phyloP scores from a whole-genome alignment of 129 eudicot species.

The Logfia minima region DNA sequence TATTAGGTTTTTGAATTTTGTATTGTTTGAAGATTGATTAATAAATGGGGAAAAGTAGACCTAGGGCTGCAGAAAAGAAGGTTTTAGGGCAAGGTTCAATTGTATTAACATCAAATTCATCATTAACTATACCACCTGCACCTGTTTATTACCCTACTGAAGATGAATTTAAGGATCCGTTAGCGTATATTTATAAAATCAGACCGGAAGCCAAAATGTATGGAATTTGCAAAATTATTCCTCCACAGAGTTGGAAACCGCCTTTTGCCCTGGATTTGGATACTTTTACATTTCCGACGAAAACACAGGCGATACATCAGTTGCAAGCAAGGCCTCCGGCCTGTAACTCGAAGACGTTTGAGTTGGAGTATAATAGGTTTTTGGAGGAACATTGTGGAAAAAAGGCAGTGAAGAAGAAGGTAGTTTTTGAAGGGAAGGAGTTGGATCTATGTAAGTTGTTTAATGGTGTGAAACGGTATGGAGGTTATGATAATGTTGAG shows the following conservation, averaged over 20 bases:
- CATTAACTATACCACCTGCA: conserved; percentile 60
- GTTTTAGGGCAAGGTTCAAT: conserved; percentile 63
- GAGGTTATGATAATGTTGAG: conserved; percentile 87
- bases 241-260: conserved; percentile 89
- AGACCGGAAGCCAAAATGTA: conserved; percentile 82
- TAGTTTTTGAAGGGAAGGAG: conserved; percentile 88
- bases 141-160: conserved; percentile 87
- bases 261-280: conserved; percentile 84
- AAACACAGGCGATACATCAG: conserved; percentile 90
- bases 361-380: conserved; percentile 80
- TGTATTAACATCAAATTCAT: conserved; percentile 37
- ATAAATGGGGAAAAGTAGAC: conserved; percentile 86
- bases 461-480: conserved; percentile 84
- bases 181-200: conserved; percentile 74
- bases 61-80: conserved; percentile 87
- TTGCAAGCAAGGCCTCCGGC: conserved; percentile 79
- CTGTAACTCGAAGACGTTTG: conserved; percentile 83
- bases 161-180: conserved; percentile 91
- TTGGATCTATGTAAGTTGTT: conserved; percentile 86
- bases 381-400: conserved; percentile 76
- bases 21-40: conserved; percentile 25
- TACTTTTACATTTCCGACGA: conserved; percentile 67
- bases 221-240: conserved; percentile 93
- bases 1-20: conserved; percentile 6
- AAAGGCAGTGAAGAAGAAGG: conserved; percentile 70